Evolutionary conservation across 805 yeast species (phyloP), one percentile per base, ranked within the genome.

Genomic region (Scheffersomyces amazonensis): DNA sequence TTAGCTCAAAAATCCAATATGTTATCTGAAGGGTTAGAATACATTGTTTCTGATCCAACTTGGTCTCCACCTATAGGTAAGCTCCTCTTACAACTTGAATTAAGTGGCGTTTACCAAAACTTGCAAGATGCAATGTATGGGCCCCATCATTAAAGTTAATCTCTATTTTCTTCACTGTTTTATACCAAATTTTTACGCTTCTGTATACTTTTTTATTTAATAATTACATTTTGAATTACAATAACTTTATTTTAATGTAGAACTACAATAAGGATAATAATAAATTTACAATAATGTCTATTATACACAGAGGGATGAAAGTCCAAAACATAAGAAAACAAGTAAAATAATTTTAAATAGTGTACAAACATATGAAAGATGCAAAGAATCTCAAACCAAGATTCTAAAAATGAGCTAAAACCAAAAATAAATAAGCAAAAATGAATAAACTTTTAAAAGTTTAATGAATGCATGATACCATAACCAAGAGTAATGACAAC

Each of bases 401-500:
- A n/a, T 23, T n/a, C 12, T 29, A 11, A 29, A 9, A 29, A 15
- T 11, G 17, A n/a, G 11, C 16, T 29, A 29, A 13, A 29, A 31
- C 22, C 7, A 31, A 8, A 7, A 31, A 19, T 7, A 18, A 31
- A 17, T 10, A 20, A 20, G 10, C 23, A 20, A 20, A 20, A 20
- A 20, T 20, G 23, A 20, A 10, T 7, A 7, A 20, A 20, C 23
- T 20, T 24, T 33, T 47, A 59, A 43, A 53, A 58, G 16, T 54
- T 44, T 28, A 60, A 44, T 31, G 62, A 47, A 12, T 48, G 41
- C 73, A 67, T 67, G 25, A 63, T 63, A 39, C 66, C 71, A 45
- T 66, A 67, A 16, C 73, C 73, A 35, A 67, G 48, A 32, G 70
- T 57, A 11, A 66, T 54, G 24, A 64, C 59, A 29, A 59, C 46